Evolutionary conservation across 257 asterid species (phyloP).

Genomic region (Solanum verrucosum): DNA sequence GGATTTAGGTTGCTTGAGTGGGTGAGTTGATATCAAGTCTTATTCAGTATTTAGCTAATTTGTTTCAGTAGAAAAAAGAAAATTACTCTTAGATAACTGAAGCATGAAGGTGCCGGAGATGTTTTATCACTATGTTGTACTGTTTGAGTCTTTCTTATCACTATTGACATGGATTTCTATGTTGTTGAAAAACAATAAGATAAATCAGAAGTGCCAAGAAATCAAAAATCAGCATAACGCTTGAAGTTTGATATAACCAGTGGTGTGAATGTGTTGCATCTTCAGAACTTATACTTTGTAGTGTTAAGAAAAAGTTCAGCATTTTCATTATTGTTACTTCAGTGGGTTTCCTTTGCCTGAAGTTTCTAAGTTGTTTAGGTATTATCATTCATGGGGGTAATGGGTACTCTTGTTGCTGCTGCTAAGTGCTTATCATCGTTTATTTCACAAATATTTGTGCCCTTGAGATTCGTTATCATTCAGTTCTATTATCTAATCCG

Average conservation of each 20-base stretch:
- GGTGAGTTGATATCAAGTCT: neutral
- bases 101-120: neutral
- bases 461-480: neutral
- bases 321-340: neutral
- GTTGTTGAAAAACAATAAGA: neutral
- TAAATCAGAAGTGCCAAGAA: neutral
- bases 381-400: neutral
- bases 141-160: neutral
- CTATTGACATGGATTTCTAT: neutral
- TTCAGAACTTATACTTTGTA: neutral
- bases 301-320: neutral
- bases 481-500: neutral
- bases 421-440: neutral
- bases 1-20: neutral
- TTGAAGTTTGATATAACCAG: neutral
- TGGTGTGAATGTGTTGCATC: neutral
- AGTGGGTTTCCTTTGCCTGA: neutral
- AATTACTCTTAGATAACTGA: neutral
- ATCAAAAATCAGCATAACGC: neutral
- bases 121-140: neutral
- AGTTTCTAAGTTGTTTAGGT: neutral
- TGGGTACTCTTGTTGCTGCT: neutral
- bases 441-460: neutral
- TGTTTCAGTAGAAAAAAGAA: neutral
- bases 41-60: neutral